A percentile compares a stretch with the other conserved stretches of the same genome.
Evolutionary conservation across 257 asterid species (phyloP).

Genomic region (Gentiana dahurica): DNA sequence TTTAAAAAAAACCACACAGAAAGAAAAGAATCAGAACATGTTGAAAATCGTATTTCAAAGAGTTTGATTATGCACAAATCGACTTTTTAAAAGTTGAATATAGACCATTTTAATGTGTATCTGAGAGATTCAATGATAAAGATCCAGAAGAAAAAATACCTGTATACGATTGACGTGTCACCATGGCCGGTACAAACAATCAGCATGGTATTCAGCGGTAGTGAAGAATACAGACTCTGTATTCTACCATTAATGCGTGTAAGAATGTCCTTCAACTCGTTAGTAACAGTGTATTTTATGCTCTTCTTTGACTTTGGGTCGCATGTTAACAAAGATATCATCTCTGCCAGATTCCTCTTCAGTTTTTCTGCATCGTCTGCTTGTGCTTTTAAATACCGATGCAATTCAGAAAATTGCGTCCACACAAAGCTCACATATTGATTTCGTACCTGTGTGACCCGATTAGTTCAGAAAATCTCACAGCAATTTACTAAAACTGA

Average conservation of each 20-base stretch:
- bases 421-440: slow-evolving; percentile 70
- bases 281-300: slow-evolving; percentile 32
- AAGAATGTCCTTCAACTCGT: slow-evolving; percentile 77
- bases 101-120: too few species aligned
- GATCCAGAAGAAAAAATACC: slow-evolving; percentile 30
- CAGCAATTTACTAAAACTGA: neutral
- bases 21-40: neutral
- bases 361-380: slow-evolving; percentile 52
- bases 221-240: slow-evolving; percentile 49
- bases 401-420: slow-evolving; percentile 77
- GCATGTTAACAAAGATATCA: slow-evolving; percentile 86
- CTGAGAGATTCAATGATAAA: neutral
- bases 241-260: slow-evolving; percentile 50
- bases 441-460: slow-evolving; percentile 44
- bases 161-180: slow-evolving; percentile 72
- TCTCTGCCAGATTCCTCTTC: slow-evolving; percentile 65
- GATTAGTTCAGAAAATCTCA: slow-evolving; percentile 7
- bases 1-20: neutral
- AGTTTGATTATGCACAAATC: too few species aligned
- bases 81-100: too few species aligned
- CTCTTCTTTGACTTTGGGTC: slow-evolving; percentile 35
- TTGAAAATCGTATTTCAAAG: too few species aligned
- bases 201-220: slow-evolving; percentile 76
- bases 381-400: slow-evolving; percentile 53
- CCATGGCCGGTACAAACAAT: slow-evolving; percentile 93